Evolutionary conservation across 345 rosid genomes (phyloP), one percentile per base, ranked within the genome.

Genomic region (Rhodamnia argentea): DNA sequence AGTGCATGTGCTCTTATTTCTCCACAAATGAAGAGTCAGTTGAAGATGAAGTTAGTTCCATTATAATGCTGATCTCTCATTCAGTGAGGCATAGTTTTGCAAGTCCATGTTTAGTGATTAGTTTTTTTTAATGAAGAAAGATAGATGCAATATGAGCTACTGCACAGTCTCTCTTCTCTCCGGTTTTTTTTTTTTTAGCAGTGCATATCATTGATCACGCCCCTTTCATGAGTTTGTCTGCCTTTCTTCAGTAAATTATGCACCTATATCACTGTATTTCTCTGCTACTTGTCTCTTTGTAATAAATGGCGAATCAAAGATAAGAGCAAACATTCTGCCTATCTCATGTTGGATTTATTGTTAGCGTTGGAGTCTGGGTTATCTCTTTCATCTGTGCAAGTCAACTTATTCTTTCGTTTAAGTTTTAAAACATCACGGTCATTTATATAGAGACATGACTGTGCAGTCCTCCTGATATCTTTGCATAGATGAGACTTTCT

Each of bases 11-110:
- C 83, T 64, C 57, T 83, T 56, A 74, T 55, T 75, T 83, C 85
- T 82, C 54, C 82, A 57, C 82, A 62, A 85, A 85, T 2, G 83
- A 85, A 85, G 82, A 56, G 74, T 70, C 74, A 84, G 40, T 50
- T 87, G 54, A 83, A 85, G 62, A 82, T 37, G 52, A 87, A 83
- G 89, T 87, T 40, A 85, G 85, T 85, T 44, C 50, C 56, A 51
- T 83, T 52, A 64, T 64, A 64, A 64, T 64, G 78, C 24, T 64
- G 22, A n/a, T 84, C 53, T 84, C 24, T 32, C 44, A 64, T 64
- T 64, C 24, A 64, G 78, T 64, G 78, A 64, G 44, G 24, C 78
- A 9, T 64, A 32, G 78, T 64, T 64, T 32, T 64, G 78, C 78
- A 64, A 64, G 44, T 64, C 44, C 44, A 32, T 64, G 22, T 64